Evolutionary conservation across 495 filamentous ascomycete genomes (phyloP).

Genomic region (Lentithecium fluviatile): DNA sequence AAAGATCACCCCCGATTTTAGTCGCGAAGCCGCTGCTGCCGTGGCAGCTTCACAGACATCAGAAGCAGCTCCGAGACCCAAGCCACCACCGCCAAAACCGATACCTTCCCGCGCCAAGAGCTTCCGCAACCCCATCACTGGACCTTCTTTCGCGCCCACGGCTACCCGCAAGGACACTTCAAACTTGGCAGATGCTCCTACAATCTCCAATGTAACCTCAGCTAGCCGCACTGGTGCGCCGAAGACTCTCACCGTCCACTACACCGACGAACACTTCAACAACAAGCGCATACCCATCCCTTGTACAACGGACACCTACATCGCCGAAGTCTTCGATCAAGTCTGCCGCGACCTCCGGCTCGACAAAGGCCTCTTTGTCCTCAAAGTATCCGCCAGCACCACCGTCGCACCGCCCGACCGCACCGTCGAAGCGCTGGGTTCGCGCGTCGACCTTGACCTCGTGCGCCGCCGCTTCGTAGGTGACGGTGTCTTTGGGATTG

Average conservation of each 20-base stretch:
- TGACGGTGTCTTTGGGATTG: slow-evolving; percentile 70
- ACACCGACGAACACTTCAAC: slow-evolving; percentile 64
- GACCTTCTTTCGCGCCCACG: slow-evolving; percentile 40
- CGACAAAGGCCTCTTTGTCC: slow-evolving; percentile 83
- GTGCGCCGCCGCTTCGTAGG: slow-evolving; percentile 80
- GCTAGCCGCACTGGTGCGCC: slow-evolving; percentile 72
- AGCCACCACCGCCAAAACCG: slow-evolving; percentile 20
- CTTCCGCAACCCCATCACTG: slow-evolving; percentile 45
- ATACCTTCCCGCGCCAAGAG: slow-evolving; percentile 41
- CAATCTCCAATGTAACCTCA: slow-evolving; percentile 48
- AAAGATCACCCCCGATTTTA: slow-evolving; percentile 67
- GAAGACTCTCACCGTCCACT: slow-evolving; percentile 82
- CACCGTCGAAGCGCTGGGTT: slow-evolving; percentile 83
- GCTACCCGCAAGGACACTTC: slow-evolving; percentile 43
- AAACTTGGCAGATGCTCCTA: slow-evolving; percentile 49
- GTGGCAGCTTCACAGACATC: slow-evolving; percentile 35
- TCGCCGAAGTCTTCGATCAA: slow-evolving; percentile 88
- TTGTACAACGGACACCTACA: slow-evolving; percentile 88
- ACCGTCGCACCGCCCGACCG: slow-evolving; percentile 83
- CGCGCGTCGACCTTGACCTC: slow-evolving; percentile 80
- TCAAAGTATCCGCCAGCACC: slow-evolving; percentile 81
- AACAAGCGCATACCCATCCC: slow-evolving; percentile 51
- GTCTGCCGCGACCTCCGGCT: slow-evolving; percentile 85
- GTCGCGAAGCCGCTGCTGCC: slow-evolving; percentile 54
- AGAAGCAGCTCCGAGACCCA: slow-evolving; percentile 25